Base-by-base conservation (phyloP, 2,329 filamentous ascomycete genomes). In the Ophiocordyceps camponoti-floridani region DNA sequence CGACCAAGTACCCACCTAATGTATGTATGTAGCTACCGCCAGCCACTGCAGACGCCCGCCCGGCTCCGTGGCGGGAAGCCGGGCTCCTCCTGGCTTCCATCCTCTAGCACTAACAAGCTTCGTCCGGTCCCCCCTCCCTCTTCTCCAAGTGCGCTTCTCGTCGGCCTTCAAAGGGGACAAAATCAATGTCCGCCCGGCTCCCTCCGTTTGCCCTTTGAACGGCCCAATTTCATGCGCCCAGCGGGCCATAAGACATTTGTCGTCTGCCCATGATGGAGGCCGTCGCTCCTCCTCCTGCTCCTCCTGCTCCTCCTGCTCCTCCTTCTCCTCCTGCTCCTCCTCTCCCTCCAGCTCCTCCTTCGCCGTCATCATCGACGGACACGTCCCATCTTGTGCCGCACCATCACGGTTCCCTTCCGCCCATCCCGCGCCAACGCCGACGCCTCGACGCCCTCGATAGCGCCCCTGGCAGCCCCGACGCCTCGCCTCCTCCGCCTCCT, bases 361-460 rank as follows among this genome's bases (percentile, higher is more conserved):
- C 14, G 4, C 63, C 61, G 55, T 58, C 59, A 55, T 59, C 55
- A 48, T 56, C 46, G 42, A 45, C 49, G 46, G 47, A 45, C 23
- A 44, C 45, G 44, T 38, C 43, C 43, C 42, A n/a, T 14, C 33
- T 28, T 16, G 44, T 44, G 26, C 46, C 43, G 33, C 43, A 43
- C 43, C 49, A 40, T 31, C 46, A 26, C 23, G 45, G 41, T 53
- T 53, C 50, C 44, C 50, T 44, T 54, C 37, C 43, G 51, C 41
- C 47, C 56, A 53, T 47, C 47, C 46, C 40, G 13, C 42, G 42
- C 49, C 45, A 47, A 26, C 38, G n/a, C 28, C 43, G 27, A 30
- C 43, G 33, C 47, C 18, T 37, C 31, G 28, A 27, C 4, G 7
- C 18, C 27, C 19, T 16, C 38, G 3, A 23, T 19, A 31, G 40